A percentile compares a stretch with the other conserved stretches of the same genome.
phyloP scores from a whole-genome alignment of 257 asterid species.

The Nicotiana noctiflora region DNA sequence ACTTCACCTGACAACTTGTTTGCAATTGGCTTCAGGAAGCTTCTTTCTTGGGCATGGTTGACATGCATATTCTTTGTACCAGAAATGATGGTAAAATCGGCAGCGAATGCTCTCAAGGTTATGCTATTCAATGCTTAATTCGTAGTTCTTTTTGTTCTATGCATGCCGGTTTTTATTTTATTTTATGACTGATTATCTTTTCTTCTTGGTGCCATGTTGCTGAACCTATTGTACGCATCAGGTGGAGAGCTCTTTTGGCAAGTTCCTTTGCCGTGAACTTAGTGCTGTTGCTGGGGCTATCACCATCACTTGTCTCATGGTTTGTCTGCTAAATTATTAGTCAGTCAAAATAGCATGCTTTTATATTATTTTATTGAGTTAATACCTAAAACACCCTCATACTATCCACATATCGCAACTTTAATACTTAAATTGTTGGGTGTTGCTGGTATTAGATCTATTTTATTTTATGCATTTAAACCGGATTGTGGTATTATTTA shows the following conservation, averaged over 20 bases:
- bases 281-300: slow-evolving; percentile 92
- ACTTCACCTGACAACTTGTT: slow-evolving; percentile 15
- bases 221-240: slow-evolving; percentile 13
- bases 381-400: no score
- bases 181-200: background rate
- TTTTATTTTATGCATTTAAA: no score
- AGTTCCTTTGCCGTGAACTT: slow-evolving; percentile 73
- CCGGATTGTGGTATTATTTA: background rate
- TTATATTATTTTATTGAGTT: no score
- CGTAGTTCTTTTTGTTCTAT: background rate
- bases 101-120: slow-evolving; percentile 59
- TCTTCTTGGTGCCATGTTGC: slow-evolving; percentile 13
- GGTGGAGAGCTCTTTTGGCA: slow-evolving; percentile 65
- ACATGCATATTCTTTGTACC: slow-evolving; percentile 92
- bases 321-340: slow-evolving; percentile 25
- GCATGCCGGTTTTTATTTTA: no score
- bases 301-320: slow-evolving; percentile 94
- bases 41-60: slow-evolving; percentile 99
- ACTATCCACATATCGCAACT: no score
- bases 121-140: slow-evolving; percentile 8
- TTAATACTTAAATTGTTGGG: no score
- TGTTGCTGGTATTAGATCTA: no score
- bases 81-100: slow-evolving; percentile 78
- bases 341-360: no score
- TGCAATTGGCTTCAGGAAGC: slow-evolving; percentile 61